Percentiles rank a stretch among this genome's conserved stretches.
These are phyloP conservation scores for Hyaloperonospora arabidopsidis DNA, from an alignment of 352 stramenopile genomes.

Conservation along the genomic window DNA sequence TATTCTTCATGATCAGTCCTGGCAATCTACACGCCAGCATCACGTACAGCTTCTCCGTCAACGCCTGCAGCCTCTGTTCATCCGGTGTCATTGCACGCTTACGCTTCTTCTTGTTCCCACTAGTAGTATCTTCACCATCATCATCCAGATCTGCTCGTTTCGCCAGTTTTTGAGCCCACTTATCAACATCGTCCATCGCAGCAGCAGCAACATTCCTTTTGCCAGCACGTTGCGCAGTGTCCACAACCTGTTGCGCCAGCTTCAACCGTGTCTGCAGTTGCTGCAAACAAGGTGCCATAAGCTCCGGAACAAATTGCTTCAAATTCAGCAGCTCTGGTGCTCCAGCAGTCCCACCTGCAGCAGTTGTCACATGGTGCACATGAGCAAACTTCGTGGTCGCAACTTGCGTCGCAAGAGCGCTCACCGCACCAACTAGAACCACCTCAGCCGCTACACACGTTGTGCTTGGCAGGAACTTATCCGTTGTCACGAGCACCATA, in stretches of 20 bases:
- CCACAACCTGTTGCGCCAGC: constrained; percentile 48
- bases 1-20: constrained; percentile 4
- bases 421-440: constrained; percentile 27
- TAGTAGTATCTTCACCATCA: constrained; percentile 31
- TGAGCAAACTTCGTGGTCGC: constrained; percentile 34
- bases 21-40: constrained; percentile 36
- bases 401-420: constrained; percentile 6
- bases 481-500: constrained; percentile 51
- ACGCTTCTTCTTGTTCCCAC: constrained; percentile 32
- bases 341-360: background rate
- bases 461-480: constrained; percentile 41
- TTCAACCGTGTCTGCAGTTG: constrained; percentile 48
- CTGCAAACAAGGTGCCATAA: constrained; percentile 27
- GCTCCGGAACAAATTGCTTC: constrained; percentile 21
- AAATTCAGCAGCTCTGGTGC: constrained; percentile 2
- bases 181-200: constrained; percentile 32
- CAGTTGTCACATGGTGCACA: constrained; percentile 19
- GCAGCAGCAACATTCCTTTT: constrained; percentile 8
- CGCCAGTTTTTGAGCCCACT: constrained; percentile 53
- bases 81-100: constrained; percentile 39
- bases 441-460: constrained; percentile 29
- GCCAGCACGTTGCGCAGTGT: constrained; percentile 37
- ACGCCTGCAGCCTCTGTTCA: constrained; percentile 60
- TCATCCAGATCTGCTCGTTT: constrained; percentile 44
- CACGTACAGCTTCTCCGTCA: constrained; percentile 67